Conservation (phyloP, 805 yeast species). For the Yarrowia sp. region DNA sequence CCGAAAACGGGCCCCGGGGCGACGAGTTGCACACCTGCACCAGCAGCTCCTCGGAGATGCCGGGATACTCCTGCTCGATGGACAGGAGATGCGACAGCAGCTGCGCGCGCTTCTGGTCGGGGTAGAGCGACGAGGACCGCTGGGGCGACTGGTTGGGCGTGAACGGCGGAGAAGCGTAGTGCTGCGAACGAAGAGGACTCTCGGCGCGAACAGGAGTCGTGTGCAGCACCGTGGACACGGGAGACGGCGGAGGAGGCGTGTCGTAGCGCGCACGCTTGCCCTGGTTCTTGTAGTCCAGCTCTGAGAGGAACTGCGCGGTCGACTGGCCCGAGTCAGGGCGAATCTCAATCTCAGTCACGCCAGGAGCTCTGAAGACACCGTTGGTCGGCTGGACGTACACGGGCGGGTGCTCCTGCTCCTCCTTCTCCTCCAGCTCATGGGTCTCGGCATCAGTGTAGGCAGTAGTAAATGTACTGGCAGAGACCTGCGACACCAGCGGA, state of each 20-base stretch:
- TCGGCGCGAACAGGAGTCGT: neutral
- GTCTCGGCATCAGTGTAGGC: neutral
- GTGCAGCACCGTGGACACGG: neutral
- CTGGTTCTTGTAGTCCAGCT: no score
- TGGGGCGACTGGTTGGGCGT: neutral
- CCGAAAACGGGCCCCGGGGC: constrained; percentile 2
- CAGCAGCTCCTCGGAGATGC: constrained; percentile 4
- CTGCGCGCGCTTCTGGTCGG: constrained; percentile 6
- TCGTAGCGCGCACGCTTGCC: neutral
- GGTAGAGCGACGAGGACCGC: neutral
- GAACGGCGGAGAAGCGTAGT: neutral
- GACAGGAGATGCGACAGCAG: constrained; percentile 10
- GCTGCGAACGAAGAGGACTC: neutral
- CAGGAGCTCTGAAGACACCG: neutral
- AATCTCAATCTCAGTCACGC: neutral
- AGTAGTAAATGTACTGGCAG: neutral
- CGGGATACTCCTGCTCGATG: constrained; percentile 24
- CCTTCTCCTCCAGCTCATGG: neutral
- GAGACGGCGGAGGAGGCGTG: neutral
- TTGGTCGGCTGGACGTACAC: neutral
- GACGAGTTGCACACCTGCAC: neutral
- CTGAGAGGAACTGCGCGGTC: neutral
- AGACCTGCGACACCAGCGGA: neutral
- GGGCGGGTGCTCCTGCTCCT: neutral
- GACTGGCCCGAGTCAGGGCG: constrained; percentile 9